Evolutionary conservation across 257 asterid species (phyloP), one percentile per base, ranked within the genome.

Genomic region (Salvia hispanica): DNA sequence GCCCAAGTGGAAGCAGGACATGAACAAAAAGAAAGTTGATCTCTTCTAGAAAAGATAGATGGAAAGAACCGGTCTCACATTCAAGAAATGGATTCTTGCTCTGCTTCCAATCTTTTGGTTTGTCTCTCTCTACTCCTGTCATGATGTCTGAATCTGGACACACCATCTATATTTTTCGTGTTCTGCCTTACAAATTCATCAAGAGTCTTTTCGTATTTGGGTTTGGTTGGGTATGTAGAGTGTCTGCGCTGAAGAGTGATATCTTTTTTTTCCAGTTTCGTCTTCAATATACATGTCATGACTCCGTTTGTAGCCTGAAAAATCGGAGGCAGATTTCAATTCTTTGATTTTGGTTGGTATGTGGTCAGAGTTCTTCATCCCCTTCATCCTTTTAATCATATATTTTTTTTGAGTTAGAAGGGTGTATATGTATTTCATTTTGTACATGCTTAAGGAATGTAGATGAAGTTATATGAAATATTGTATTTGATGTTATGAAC

Each of bases 1-100:
- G 67, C 95, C 98, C 2, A 89, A 84, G 77, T 92, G 98, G 98
- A 92, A 92, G 88, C 98, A 92, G 75, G 98, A 90, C 82, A 78
- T 84, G 89, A 74, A 16, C 58, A 92, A 92, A 68, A 92, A 62
- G 95, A 92, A 90, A 83, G 93, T 78, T 39, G 97, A 86, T 78
- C 97, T 92, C 81, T 92, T 92, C 83, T 92, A 83, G 81, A 74
- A 18, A 18, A 18, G 21, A 18, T 18, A 18, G 21, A 18, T 18
- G 21, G 21, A 0, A 18, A 18, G 21, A 39, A 78, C 52, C 7
- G 16, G 52, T 59, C 55, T 12, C 67, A 16, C 54, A 50, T 45
- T 12, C 25, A 21, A 54, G 50, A 66, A 51, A 6, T 2, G 33
- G 64, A 54, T 34, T 37, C 34, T 10, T 31, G 44, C 75, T 47